Evolutionary conservation across 345 rosid species (phyloP), one percentile per base, ranked within the genome.

Genomic region (Passiflora organensis): DNA sequence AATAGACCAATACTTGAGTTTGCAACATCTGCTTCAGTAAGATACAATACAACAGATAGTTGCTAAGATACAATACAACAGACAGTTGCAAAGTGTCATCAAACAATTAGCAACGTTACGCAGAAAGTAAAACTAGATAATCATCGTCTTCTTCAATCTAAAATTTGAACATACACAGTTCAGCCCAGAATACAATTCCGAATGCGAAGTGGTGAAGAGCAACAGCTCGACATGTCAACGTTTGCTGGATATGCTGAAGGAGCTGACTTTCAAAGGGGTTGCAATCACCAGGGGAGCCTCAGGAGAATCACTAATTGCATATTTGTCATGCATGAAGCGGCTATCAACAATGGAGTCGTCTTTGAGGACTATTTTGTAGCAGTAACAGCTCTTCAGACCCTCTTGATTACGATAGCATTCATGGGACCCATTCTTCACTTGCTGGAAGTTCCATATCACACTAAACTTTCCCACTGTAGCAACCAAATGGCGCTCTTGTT

Each of bases 201-300:
- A n/a, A n/a, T 37, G 62, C 51, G 36, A 52, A 48, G 55, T n/a
- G n/a, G n/a, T 13, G 10, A n/a, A 37, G 25, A n/a, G 58, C 32
- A 42, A 13, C n/a, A 14, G 28, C 46, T 9, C 10, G 19, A 51
- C 55, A 10, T 51, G 51, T 80, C 78, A 86, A 49, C 83, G 84
- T 72, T 68, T 80, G 83, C 78, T 89, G 54, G 96, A 89, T 65
- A 93, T 83, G 83, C 91, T 89, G 78, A 93, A 93, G 43, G 97
- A 93, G 76, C 99, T 93, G 67, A 93, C 97, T 80, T 86, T 93
- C 79, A 85, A 59, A 36, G 89, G 86, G 16, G 97, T 93, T 14
- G 99, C 99, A 64, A 93, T 87, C 65, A 93, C 99, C 67, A 89
- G 74, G 39, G 99, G 97, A 24, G 99, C 99, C 79, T 93, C 95